Percentiles rank a stretch among this genome's conserved stretches.
Evolutionary conservation across 768 basidiomycete genomes (phyloP).

Genomic region (Boletus reticuloceps): DNA sequence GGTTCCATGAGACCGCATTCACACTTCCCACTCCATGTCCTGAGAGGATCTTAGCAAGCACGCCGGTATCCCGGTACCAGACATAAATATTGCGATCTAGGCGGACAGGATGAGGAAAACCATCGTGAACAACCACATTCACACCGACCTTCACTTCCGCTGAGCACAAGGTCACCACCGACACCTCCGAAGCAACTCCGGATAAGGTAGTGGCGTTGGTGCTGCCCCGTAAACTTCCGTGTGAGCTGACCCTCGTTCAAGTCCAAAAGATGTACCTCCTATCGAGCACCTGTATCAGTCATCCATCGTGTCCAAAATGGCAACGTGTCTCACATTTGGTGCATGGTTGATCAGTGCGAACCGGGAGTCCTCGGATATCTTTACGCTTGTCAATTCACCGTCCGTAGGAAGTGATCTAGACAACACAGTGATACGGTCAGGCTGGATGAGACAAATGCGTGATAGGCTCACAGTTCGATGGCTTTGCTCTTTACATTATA

Average conservation of each 20-base stretch:
- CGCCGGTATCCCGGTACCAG: conserved; percentile 87
- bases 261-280: conserved; percentile 93
- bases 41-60: conserved; percentile 78
- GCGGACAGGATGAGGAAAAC: conserved; percentile 7
- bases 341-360: conserved; percentile 85
- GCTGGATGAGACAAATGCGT: conserved; percentile 3
- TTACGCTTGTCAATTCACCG: conserved; percentile 86
- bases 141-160: conserved; percentile 88
- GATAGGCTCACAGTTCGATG: conserved; percentile 57
- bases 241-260: conserved; percentile 64
- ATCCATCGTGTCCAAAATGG: not conserved
- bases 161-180: conserved; percentile 84
- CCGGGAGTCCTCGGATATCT: conserved; percentile 80
- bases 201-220: conserved; percentile 80
- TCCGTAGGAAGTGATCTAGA: conserved; percentile 61
- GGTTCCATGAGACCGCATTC: conserved; percentile 98
- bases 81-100: conserved; percentile 91
- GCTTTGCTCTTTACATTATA: conserved; percentile 72
- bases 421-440: conserved; percentile 1
- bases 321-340: conserved; percentile 64
- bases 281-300: conserved; percentile 9
- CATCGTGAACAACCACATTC: not conserved
- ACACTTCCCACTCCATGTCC: conserved; percentile 91
- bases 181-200: conserved; percentile 92
- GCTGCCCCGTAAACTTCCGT: conserved; percentile 83